Evolutionary conservation across 177 flowering plant genomes (phyloP).

Genomic region (Telopea speciosissima): DNA sequence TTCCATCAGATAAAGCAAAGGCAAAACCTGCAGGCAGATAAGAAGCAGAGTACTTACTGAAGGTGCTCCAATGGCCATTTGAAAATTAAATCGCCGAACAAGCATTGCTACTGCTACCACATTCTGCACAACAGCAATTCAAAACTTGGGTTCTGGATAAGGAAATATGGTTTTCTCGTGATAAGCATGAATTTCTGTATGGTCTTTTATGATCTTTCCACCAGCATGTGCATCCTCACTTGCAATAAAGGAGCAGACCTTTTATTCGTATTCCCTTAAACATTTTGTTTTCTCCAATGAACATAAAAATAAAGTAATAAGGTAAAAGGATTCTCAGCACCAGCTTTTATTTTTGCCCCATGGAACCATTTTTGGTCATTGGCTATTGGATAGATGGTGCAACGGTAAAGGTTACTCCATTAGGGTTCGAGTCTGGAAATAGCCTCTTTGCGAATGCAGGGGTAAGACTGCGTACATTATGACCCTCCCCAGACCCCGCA

Average conservation of each 20-base stretch:
- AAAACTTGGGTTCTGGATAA: background rate
- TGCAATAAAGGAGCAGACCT: background rate
- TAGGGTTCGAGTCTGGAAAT: too few relatives aligned
- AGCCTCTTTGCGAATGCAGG: too few relatives aligned
- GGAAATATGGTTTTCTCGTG: too few relatives aligned
- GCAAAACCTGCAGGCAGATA: background rate
- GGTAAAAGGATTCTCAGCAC: too few relatives aligned
- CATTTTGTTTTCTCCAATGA: background rate
- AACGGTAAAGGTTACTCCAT: too few relatives aligned
- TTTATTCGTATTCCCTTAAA: background rate
- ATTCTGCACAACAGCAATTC: conserved; percentile 36
- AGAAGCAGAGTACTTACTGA: conserved; percentile 42
- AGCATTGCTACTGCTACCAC: conserved; percentile 90
- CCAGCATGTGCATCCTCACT: background rate
- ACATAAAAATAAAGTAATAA: background rate
- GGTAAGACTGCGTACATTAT: too few relatives aligned
- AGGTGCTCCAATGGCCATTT: conserved; percentile 85
- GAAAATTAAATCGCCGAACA: conserved; percentile 70
- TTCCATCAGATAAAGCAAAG: background rate
- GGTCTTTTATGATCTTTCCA: background rate
- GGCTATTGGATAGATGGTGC: too few relatives aligned
- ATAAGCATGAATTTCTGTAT: too few relatives aligned
- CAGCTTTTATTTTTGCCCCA: too few relatives aligned
- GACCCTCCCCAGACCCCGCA: too few relatives aligned
- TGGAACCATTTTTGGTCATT: too few relatives aligned